Percentiles rank a stretch among this genome's conserved stretches.
Conservation (phyloP, 2,329 filamentous ascomycete genomes). For the Fusarium armeniacum region DNA sequence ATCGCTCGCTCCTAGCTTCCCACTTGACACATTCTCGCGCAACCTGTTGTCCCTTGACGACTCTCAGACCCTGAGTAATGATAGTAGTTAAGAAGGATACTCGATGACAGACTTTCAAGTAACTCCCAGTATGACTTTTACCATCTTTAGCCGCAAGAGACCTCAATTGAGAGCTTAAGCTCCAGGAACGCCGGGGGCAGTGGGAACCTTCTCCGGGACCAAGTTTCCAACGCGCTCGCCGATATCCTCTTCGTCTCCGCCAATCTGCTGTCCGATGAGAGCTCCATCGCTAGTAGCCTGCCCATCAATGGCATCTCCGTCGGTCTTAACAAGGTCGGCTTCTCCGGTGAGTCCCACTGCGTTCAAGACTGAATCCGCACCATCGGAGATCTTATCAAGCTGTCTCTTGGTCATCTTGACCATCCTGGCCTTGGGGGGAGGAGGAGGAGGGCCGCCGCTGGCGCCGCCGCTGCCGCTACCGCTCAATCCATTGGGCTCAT, state of each 20-base stretch:
- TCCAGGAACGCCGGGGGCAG: background rate
- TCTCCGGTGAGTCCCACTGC: background rate
- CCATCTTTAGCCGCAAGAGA: background rate
- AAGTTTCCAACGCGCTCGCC: background rate
- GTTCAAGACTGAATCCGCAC: background rate
- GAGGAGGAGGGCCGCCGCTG: background rate
- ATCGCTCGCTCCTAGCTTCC: no score
- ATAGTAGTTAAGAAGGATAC: background rate
- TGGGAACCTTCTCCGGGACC: conserved; percentile 1
- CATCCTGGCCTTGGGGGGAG: background rate
- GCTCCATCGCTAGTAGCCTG: conserved; percentile 1
- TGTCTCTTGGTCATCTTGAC: conserved; percentile 16
- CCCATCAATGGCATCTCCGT: conserved; percentile 12
- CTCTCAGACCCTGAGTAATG: background rate
- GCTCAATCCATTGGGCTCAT: background rate
- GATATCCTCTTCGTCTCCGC: conserved; percentile 1
- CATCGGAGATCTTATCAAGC: conserved; percentile 5
- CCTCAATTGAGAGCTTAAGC: background rate
- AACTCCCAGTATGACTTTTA: background rate
- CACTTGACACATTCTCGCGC: background rate
- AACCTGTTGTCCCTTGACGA: background rate
- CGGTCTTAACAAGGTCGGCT: background rate
- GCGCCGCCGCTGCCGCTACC: background rate
- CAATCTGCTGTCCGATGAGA: conserved; percentile 7
- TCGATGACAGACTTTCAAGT: background rate